A percentile compares a stretch with the other conserved stretches of the same genome.
Evolutionary conservation across 805 yeast genomes (phyloP).

Genomic region (Saturnispora kantuleensis): DNA sequence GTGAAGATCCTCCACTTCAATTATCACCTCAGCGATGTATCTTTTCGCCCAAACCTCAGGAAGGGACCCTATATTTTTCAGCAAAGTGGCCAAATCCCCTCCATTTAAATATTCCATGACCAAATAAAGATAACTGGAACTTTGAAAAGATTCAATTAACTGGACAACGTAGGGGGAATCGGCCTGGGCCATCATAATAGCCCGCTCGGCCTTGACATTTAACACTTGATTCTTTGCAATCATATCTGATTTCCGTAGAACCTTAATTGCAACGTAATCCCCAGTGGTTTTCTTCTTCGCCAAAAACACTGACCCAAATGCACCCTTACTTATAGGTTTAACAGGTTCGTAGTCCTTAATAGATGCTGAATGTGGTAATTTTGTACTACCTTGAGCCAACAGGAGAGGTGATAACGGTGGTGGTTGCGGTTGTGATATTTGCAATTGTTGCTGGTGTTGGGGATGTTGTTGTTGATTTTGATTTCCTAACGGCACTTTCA

Average conservation of each 20-base stretch:
- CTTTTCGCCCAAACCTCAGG: slow-evolving; percentile 81
- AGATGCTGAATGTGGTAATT: slow-evolving; percentile 44
- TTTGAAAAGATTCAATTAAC: slow-evolving; percentile 80
- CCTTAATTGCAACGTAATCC: slow-evolving; percentile 92
- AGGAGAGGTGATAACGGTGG: slow-evolving; percentile 76
- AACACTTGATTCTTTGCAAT: slow-evolving; percentile 93
- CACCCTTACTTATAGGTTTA: slow-evolving; percentile 93
- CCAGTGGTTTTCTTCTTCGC: slow-evolving; percentile 81
- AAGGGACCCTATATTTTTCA: slow-evolving; percentile 71
- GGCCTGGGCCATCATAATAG: slow-evolving; percentile 95
- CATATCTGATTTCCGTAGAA: slow-evolving; percentile 88
- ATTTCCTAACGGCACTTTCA: neutral
- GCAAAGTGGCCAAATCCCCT: slow-evolving; percentile 85
- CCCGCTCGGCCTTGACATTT: slow-evolving; percentile 89
- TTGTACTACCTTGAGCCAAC: slow-evolving; percentile 51
- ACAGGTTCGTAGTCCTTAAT: slow-evolving; percentile 83
- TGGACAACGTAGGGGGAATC: slow-evolving; percentile 91
- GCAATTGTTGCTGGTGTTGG: too few species aligned
- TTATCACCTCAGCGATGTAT: slow-evolving; percentile 82
- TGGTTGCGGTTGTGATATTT: slow-evolving; percentile 23
- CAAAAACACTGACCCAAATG: slow-evolving; percentile 90
- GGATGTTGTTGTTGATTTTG: too few species aligned
- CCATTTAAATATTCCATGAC: slow-evolving; percentile 97
- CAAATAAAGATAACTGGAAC: slow-evolving; percentile 71
- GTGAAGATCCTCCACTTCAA: slow-evolving; percentile 87